These are phyloP conservation scores for Boehmeria nivea DNA, from an alignment of 306 rosid species.

Conservation along the genomic window DNA sequence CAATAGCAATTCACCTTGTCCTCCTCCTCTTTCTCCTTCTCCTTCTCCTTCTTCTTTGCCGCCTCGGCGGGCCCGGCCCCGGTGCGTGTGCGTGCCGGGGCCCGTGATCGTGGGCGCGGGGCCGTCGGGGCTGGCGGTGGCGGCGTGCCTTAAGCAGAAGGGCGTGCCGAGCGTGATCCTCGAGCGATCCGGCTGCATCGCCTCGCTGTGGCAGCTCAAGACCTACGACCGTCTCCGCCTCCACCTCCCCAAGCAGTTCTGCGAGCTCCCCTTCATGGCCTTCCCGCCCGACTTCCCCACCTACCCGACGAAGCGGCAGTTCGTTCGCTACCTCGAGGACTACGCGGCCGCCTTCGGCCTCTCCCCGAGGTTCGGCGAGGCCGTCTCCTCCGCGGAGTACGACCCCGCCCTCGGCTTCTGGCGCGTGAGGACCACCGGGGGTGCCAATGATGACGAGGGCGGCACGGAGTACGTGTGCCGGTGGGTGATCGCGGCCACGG, in stretches of 20 bases:
- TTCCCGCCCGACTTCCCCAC: constrained; percentile 62
- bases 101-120: constrained; percentile 84
- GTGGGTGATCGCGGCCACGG: constrained; percentile 80
- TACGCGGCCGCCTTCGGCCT: constrained; percentile 46
- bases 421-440: constrained; percentile 29
- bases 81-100: constrained; percentile 27
- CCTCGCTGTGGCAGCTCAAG: constrained; percentile 74
- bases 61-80: neutral
- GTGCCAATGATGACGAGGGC: no score
- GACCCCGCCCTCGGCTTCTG: constrained; percentile 44
- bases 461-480: constrained; percentile 45
- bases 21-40: no score
- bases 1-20: no score
- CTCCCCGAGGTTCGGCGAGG: constrained; percentile 49
- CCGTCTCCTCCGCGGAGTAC: constrained; percentile 43
- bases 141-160: constrained; percentile 53
- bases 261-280: constrained; percentile 56
- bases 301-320: constrained; percentile 73
- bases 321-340: constrained; percentile 44
- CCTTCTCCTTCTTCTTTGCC: neutral
- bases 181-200: constrained; percentile 79
- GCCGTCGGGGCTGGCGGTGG: constrained; percentile 80
- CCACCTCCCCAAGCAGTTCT: constrained; percentile 72
- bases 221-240: constrained; percentile 71
- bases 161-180: constrained; percentile 41